Conservation (phyloP, 805 yeast genomes). For the Candida michaelii region DNA sequence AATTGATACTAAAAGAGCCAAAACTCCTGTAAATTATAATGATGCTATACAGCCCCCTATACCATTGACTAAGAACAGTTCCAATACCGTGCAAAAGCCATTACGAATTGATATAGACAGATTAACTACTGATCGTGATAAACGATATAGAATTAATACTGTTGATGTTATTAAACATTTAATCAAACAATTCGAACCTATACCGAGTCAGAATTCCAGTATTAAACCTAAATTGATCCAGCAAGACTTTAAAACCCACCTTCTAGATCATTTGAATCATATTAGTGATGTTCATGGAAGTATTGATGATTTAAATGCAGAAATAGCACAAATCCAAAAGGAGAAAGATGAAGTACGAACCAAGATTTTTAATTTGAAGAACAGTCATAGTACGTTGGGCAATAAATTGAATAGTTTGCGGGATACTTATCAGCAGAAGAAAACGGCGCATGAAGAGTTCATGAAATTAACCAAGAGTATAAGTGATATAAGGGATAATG, state of each 20-base stretch:
- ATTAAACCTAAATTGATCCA: constrained; percentile 26
- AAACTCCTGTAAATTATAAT: background rate
- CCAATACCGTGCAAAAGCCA: constrained; percentile 19
- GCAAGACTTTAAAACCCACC: constrained; percentile 31
- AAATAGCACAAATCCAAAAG: constrained; percentile 30
- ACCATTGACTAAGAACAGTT: constrained; percentile 4
- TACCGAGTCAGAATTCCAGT: constrained; percentile 11
- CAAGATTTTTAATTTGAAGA: constrained; percentile 28
- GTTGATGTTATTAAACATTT: constrained; percentile 38
- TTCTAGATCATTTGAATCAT: constrained; percentile 27
- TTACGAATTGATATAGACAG: constrained; percentile 30
- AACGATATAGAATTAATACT: constrained; percentile 29
- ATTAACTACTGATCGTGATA: constrained; percentile 22
- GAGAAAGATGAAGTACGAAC: constrained; percentile 31
- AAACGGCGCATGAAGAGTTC: constrained; percentile 18
- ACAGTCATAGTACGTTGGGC: constrained; percentile 32
- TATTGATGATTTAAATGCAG: constrained; percentile 29
- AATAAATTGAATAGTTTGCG: constrained; percentile 30
- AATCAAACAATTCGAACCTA: constrained; percentile 29
- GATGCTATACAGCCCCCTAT: background rate
- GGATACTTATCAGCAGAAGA: constrained; percentile 18
- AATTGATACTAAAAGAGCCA: background rate
- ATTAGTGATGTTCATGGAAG: constrained; percentile 36
- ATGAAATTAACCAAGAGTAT: constrained; percentile 8
- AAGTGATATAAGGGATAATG: background rate